These are phyloP conservation scores for Selenicereus undatus DNA, from an alignment of 148 eudicot genomes.

Conservation along the genomic window DNA sequence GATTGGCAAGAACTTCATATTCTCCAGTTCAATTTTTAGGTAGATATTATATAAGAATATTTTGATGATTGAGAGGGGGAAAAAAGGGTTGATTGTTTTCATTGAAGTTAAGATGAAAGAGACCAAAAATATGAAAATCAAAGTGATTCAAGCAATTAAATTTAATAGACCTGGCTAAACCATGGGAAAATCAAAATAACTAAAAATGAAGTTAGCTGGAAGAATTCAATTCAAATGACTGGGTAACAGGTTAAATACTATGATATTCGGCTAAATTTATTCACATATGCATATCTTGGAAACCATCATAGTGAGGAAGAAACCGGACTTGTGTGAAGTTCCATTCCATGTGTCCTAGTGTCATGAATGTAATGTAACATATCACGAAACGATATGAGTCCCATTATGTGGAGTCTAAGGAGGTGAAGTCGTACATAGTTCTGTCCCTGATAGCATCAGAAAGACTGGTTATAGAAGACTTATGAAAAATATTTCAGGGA, in stretches of 20 bases:
- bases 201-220: not conserved
- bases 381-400: not conserved
- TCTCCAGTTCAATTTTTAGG: not conserved
- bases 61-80: not conserved
- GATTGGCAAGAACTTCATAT: not conserved
- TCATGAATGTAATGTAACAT: too few species aligned
- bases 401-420: not conserved
- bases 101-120: not conserved
- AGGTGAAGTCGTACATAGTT: not conserved
- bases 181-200: not conserved
- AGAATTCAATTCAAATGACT: not conserved
- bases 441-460: not conserved
- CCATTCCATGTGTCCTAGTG: too few species aligned
- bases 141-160: not conserved
- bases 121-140: not conserved
- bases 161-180: not conserved
- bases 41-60: not conserved
- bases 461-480: too few species aligned
- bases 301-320: not conserved
- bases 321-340: too few species aligned
- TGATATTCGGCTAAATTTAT: not conserved
- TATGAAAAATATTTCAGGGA: not conserved
- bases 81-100: not conserved
- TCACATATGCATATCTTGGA: not conserved
- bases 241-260: not conserved